These are phyloP conservation scores for Tolypocladium ovalisporum DNA, from an alignment of 2,329 filamentous ascomycete species.

Conservation along the genomic window DNA sequence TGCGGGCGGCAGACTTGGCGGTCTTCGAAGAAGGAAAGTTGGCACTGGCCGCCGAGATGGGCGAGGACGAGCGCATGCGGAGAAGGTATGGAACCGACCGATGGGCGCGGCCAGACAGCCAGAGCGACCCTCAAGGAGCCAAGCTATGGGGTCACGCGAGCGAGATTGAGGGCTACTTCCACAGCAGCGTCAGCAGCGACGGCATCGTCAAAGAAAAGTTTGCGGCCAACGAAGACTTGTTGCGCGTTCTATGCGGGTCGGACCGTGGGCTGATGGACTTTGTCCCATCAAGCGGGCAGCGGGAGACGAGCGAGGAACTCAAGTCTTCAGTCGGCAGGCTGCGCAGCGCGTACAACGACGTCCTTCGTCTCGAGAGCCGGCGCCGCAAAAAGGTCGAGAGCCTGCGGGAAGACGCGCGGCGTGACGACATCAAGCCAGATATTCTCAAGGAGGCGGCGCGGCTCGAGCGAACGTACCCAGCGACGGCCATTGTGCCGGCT, in stretches of 20 bases:
- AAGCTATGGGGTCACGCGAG: constrained; percentile 65
- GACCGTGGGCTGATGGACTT: constrained; percentile 77
- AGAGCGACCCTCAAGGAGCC: constrained; percentile 50
- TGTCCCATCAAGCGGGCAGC: constrained; percentile 74
- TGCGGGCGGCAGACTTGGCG: constrained; percentile 68
- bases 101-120: constrained; percentile 64
- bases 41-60: constrained; percentile 65
- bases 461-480: constrained; percentile 76
- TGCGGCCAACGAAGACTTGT: constrained; percentile 59
- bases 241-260: constrained; percentile 66
- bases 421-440: constrained; percentile 80
- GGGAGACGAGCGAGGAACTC: constrained; percentile 68
- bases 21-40: constrained; percentile 77
- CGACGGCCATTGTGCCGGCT: constrained; percentile 72
- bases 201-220: constrained; percentile 65
- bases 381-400: constrained; percentile 70
- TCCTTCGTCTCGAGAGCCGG: constrained; percentile 70
- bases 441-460: constrained; percentile 75
- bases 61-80: constrained; percentile 69
- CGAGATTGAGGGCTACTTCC: constrained; percentile 83
- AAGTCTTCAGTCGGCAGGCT: constrained; percentile 70
- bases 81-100: constrained; percentile 76
- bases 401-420: constrained; percentile 66
- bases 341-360: constrained; percentile 73
- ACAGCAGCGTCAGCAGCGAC: constrained; percentile 46